Conservation (phyloP, 495 filamentous ascomycete genomes). For the Lentithecium fluviatile region DNA sequence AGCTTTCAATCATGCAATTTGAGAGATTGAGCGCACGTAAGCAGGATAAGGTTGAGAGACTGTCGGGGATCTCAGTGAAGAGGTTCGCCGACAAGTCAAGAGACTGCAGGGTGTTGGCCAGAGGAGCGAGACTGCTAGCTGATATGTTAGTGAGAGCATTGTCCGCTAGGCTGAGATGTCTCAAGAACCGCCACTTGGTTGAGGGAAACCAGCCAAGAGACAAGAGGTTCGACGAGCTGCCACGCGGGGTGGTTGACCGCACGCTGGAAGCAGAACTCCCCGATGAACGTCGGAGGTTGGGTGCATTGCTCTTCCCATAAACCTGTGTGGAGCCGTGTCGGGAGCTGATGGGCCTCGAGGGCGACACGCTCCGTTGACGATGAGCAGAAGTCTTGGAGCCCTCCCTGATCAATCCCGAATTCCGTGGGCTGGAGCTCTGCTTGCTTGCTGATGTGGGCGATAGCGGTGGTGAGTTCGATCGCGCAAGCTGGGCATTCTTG, state of each 20-base stretch:
- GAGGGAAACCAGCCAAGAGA: constrained; percentile 64
- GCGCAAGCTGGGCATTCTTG: constrained; percentile 56
- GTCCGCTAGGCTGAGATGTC: constrained; percentile 86
- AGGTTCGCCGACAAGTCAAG: constrained; percentile 90
- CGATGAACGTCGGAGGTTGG: constrained; percentile 80
- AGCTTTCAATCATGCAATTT: constrained; percentile 93
- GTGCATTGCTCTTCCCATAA: constrained; percentile 55
- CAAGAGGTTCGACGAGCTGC: constrained; percentile 72
- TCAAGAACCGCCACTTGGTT: constrained; percentile 91
- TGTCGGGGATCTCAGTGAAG: constrained; percentile 87
- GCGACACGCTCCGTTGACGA: constrained; percentile 71
- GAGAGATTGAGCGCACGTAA: constrained; percentile 88
- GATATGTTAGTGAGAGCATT: constrained; percentile 81
- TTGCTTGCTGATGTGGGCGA: constrained; percentile 59
- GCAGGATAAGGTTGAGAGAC: constrained; percentile 73
- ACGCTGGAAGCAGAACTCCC: constrained; percentile 89
- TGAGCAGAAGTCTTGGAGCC: constrained; percentile 45
- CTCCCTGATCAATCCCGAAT: constrained; percentile 46
- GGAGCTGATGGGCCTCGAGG: constrained; percentile 69
- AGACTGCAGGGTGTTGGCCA: constrained; percentile 83
- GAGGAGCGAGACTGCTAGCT: constrained; percentile 68
- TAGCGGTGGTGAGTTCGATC: constrained; percentile 60
- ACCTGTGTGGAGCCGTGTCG: constrained; percentile 62
- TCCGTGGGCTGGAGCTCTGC: constrained; percentile 44
- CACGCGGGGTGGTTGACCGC: constrained; percentile 64